Evolutionary conservation across 2,329 filamentous ascomycete genomes (phyloP).

Genomic region (Celoporthe dispersa): DNA sequence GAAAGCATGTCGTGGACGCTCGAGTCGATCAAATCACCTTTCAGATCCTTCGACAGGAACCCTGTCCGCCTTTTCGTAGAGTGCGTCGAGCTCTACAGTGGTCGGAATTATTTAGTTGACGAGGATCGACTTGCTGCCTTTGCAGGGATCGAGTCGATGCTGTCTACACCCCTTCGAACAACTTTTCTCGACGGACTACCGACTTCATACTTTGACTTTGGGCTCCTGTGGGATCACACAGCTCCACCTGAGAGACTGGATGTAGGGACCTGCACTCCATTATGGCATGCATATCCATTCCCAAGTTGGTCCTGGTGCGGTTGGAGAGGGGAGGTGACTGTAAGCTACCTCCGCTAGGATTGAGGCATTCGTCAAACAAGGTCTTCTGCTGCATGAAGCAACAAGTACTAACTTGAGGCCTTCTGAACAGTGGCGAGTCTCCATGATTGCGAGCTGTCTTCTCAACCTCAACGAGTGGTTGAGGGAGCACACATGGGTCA

Average conservation of each 20-base stretch:
- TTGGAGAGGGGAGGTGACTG: background rate
- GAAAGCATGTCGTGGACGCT: background rate
- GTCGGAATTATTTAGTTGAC: background rate
- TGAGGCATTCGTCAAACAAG: background rate
- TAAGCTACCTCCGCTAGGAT: background rate
- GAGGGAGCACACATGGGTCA: conserved; percentile 5
- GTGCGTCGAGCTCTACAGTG: conserved; percentile 13
- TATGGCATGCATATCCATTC: background rate
- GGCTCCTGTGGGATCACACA: background rate
- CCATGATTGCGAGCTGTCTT: background rate
- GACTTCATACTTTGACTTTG: conserved; percentile 6
- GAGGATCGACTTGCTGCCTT: conserved; percentile 8
- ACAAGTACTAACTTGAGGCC: background rate
- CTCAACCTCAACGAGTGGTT: conserved; percentile 10
- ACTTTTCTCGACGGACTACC: background rate
- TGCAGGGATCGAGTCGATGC: background rate
- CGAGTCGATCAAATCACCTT: background rate
- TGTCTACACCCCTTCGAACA: background rate
- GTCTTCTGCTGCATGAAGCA: background rate
- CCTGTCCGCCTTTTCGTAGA: conserved; percentile 5
- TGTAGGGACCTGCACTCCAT: no score
- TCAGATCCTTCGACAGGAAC: conserved; percentile 2
- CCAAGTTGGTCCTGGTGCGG: conserved; percentile 15
- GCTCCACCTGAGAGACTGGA: background rate
- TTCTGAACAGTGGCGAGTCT: background rate